These are phyloP conservation scores for Wickerhamia fluorescens DNA, from an alignment of 805 yeast species.

Conservation along the genomic window DNA sequence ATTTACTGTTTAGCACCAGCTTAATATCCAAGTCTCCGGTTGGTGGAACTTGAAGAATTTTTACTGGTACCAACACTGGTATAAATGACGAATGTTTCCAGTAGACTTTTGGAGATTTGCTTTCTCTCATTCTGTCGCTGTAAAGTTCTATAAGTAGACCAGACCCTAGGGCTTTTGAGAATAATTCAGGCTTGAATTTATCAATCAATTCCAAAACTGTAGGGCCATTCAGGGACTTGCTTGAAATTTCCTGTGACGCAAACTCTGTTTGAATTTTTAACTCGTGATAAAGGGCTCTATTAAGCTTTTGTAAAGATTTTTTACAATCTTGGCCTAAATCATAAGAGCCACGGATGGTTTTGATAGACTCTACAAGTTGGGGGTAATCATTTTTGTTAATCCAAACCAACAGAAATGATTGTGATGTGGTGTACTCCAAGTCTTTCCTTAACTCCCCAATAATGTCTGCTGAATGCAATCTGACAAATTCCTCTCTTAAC, in stretches of 20 bases:
- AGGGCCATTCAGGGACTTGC: constrained; percentile 1
- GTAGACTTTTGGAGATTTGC: neutral
- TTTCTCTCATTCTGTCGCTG: neutral
- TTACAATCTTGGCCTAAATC: no score
- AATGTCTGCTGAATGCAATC: constrained; percentile 23
- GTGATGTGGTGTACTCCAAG: constrained; percentile 13
- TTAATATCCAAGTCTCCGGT: constrained; percentile 27
- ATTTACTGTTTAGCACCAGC: constrained; percentile 24
- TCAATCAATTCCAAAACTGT: constrained; percentile 10
- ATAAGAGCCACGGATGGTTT: constrained; percentile 3
- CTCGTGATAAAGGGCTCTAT: constrained; percentile 10
- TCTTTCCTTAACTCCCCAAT: constrained; percentile 20
- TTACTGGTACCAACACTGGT: constrained; percentile 24
- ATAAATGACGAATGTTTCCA: no score
- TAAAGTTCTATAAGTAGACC: constrained; percentile 2
- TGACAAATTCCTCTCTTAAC: constrained; percentile 29
- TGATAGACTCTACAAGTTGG: constrained; percentile 7
- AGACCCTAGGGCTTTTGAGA: constrained; percentile 7
- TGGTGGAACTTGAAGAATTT: constrained; percentile 20
- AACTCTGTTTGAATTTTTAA: constrained; percentile 4
- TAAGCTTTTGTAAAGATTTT: constrained; percentile 3
- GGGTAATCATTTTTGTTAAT: constrained; percentile 7
- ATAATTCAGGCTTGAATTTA: constrained; percentile 16
- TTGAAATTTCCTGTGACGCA: no score
- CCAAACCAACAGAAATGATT: constrained; percentile 30